Evolutionary conservation across 1,284 basidiomycete genomes (phyloP).

Genomic region (Moesziomyces sp.): DNA sequence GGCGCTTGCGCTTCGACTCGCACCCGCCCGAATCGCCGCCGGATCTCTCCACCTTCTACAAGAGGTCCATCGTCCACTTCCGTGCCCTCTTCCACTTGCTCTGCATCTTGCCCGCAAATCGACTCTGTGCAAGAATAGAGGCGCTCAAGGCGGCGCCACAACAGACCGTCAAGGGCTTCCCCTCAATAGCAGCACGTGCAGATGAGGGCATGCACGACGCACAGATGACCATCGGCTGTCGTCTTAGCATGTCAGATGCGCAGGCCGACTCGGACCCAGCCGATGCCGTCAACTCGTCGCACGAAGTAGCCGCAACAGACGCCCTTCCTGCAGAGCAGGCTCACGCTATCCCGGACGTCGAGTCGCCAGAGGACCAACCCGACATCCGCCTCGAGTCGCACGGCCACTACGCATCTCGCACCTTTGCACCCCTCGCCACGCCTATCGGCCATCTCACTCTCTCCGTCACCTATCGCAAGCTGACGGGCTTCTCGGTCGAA

Average conservation of each 20-base stretch:
- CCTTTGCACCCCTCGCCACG: slow-evolving; percentile 23
- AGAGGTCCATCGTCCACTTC: slow-evolving; percentile 66
- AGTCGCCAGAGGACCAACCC: not conserved
- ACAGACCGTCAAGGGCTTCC: slow-evolving; percentile 3
- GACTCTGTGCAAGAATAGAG: slow-evolving; percentile 49
- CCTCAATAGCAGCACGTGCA: slow-evolving; percentile 18
- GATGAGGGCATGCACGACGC: slow-evolving; percentile 29
- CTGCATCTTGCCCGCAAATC: slow-evolving; percentile 55
- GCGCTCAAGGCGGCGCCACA: slow-evolving; percentile 11
- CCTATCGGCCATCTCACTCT: slow-evolving; percentile 39
- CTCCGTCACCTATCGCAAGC: slow-evolving; percentile 47
- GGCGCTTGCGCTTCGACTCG: slow-evolving; percentile 43
- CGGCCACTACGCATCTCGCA: slow-evolving; percentile 21
- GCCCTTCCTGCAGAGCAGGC: slow-evolving; percentile 10
- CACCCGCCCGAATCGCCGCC: slow-evolving; percentile 15
- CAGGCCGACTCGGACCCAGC: not conserved
- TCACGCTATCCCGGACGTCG: not conserved
- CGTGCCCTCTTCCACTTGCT: slow-evolving; percentile 61
- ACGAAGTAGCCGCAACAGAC: slow-evolving; percentile 13
- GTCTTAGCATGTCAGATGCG: slow-evolving; percentile 35
- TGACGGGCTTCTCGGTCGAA: slow-evolving; percentile 42
- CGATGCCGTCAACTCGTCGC: not conserved
- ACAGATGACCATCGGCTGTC: slow-evolving; percentile 51
- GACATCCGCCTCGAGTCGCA: not conserved
- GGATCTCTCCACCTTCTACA: slow-evolving; percentile 67